Conservation (phyloP, 2,329 filamentous ascomycete genomes). For the Sporothrix humicola region DNA sequence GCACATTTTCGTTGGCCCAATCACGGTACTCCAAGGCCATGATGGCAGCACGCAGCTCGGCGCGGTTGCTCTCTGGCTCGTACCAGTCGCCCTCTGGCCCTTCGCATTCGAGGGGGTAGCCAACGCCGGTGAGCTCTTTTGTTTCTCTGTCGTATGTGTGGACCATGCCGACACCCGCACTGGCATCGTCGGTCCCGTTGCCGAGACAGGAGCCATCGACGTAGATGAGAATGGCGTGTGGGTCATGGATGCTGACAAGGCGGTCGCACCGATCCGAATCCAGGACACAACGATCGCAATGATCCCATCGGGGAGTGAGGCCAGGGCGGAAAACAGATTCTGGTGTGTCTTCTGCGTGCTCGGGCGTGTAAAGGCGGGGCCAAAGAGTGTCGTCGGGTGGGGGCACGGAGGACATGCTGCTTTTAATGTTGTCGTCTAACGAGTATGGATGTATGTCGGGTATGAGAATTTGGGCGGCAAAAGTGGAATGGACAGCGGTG, state of each 20-base stretch:
- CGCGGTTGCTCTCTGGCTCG: slow-evolving; percentile 55
- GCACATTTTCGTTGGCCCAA: slow-evolving; percentile 53
- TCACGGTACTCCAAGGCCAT: slow-evolving; percentile 53
- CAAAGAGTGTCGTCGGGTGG: no score
- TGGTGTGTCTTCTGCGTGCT: no score
- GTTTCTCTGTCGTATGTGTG: not conserved
- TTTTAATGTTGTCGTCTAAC: no score
- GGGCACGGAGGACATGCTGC: no score
- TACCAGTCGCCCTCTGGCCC: slow-evolving; percentile 45
- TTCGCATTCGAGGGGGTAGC: slow-evolving; percentile 44
- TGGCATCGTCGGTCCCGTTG: slow-evolving; percentile 39
- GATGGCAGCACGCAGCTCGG: slow-evolving; percentile 61
- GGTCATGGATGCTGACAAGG: slow-evolving; percentile 7
- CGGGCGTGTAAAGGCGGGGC: no score
- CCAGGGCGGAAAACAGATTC: no score
- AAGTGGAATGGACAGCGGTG: no score
- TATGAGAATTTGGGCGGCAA: no score
- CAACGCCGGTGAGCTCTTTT: not conserved
- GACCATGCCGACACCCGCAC: not conserved
- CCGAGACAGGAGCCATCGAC: slow-evolving; percentile 47
- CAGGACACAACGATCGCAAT: no score
- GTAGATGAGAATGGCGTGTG: slow-evolving; percentile 20
- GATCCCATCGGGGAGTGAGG: no score
- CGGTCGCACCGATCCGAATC: not conserved
- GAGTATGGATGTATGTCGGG: no score